Percentiles rank a stretch among this genome's conserved stretches.
These are phyloP conservation scores for Kurtzmaniella quercitrusa DNA, from an alignment of 1,139 yeast species.

Conservation along the genomic window DNA sequence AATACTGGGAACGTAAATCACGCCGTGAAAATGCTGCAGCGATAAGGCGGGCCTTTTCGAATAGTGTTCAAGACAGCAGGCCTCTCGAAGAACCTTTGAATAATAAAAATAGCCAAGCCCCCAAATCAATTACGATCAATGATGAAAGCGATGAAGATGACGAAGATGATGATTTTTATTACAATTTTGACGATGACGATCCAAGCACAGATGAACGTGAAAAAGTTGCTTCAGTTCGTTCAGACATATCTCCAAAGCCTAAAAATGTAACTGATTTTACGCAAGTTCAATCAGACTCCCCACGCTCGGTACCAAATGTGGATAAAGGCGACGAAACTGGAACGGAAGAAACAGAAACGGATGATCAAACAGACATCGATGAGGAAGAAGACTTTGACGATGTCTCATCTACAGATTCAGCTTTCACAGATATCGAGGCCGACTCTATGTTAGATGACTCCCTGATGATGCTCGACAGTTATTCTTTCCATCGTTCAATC, in stretches of 20 bases:
- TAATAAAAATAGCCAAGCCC: too few relatives aligned
- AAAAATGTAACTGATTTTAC: too few relatives aligned
- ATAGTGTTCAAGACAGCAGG: not conserved
- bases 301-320: too few relatives aligned
- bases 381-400: constrained; percentile 24
- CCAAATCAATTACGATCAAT: too few relatives aligned
- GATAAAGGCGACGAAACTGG: constrained; percentile 14
- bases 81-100: not conserved
- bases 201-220: constrained; percentile 7
- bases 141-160: constrained; percentile 12
- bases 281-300: too few relatives aligned
- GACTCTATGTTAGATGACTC: constrained; percentile 33
- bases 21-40: not conserved
- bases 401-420: constrained; percentile 35
- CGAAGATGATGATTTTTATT: constrained; percentile 9
- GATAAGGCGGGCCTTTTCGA: not conserved
- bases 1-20: not conserved
- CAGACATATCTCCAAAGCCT: not conserved
- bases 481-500: constrained; percentile 17
- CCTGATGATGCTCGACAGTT: constrained; percentile 22
- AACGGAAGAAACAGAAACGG: constrained; percentile 12
- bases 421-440: constrained; percentile 43
- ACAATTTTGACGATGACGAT: constrained; percentile 12
- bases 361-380: constrained; percentile 15
- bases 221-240: constrained; percentile 8